These are phyloP conservation scores for Nicotiana otophora DNA, from an alignment of 257 asterid genomes.

Conservation along the genomic window DNA sequence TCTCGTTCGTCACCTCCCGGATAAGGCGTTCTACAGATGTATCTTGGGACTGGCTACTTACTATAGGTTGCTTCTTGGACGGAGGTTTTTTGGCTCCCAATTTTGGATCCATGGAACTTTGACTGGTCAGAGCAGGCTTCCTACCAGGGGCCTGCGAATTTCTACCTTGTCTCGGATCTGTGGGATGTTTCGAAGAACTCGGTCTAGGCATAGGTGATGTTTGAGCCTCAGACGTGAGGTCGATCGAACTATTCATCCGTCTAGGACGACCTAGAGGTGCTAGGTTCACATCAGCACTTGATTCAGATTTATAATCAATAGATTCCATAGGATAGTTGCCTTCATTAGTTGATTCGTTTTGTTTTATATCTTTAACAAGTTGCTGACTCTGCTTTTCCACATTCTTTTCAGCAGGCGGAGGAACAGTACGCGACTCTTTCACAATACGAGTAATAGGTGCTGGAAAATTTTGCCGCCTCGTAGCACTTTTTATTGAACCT, in stretches of 20 bases:
- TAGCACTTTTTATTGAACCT: slow-evolving; percentile 62
- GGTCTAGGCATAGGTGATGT: slow-evolving; percentile 48
- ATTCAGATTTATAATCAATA: slow-evolving; percentile 59
- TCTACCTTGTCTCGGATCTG: slow-evolving; percentile 56
- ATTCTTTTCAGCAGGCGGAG: slow-evolving; percentile 41
- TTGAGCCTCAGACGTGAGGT: slow-evolving; percentile 56
- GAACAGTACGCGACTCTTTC: slow-evolving; percentile 56
- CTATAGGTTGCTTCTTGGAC: slow-evolving; percentile 52
- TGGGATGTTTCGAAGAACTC: slow-evolving; percentile 68
- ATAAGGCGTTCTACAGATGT: slow-evolving; percentile 92
- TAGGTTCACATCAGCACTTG: slow-evolving; percentile 54
- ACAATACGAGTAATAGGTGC: slow-evolving; percentile 61
- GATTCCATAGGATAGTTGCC: slow-evolving; percentile 49
- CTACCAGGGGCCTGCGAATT: slow-evolving; percentile 53
- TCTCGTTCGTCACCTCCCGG: slow-evolving; percentile 96
- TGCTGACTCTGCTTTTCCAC: slow-evolving; percentile 70
- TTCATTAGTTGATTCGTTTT: slow-evolving; percentile 52
- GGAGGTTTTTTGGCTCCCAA: slow-evolving; percentile 59
- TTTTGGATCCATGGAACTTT: slow-evolving; percentile 48
- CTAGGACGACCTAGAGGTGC: slow-evolving; percentile 47
- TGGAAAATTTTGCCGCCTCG: slow-evolving; percentile 83
- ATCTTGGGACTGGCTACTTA: slow-evolving; percentile 64
- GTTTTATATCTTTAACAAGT: slow-evolving; percentile 44
- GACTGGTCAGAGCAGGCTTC: slow-evolving; percentile 51
- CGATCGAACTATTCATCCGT: slow-evolving; percentile 58